phyloP scores from a whole-genome alignment of 2,329 filamentous ascomycete genomes.

The Chalaropsis thielavioides region DNA sequence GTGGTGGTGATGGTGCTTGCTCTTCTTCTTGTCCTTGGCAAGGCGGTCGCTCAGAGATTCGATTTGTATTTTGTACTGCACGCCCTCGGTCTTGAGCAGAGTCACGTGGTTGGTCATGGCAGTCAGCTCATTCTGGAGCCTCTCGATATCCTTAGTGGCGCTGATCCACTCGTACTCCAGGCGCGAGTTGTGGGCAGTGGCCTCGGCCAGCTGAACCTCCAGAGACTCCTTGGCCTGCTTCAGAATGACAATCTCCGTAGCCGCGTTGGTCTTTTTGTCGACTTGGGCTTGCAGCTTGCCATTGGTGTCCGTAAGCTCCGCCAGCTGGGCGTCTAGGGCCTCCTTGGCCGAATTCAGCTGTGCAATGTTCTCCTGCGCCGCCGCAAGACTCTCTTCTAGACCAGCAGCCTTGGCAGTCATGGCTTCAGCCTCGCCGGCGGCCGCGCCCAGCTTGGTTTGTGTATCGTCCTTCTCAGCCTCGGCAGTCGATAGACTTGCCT shows the following conservation, averaged over 20 bases:
- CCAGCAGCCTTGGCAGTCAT: slow-evolving; percentile 8
- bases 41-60: slow-evolving; percentile 13
- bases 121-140: slow-evolving; percentile 8
- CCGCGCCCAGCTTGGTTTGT: slow-evolving; percentile 3
- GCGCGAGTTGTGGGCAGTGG: neutral
- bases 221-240: slow-evolving; percentile 13
- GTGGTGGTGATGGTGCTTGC: slow-evolving; percentile 5
- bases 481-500: slow-evolving; percentile 2
- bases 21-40: slow-evolving; percentile 10
- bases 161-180: slow-evolving; percentile 12
- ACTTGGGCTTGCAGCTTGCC: slow-evolving; percentile 3
- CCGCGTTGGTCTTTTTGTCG: slow-evolving; percentile 10
- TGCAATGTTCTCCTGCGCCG: slow-evolving; percentile 9
- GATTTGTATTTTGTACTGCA: slow-evolving; percentile 16
- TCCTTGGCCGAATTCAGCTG: slow-evolving; percentile 10
- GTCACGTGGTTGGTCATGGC: slow-evolving; percentile 11
- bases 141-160: slow-evolving; percentile 7
- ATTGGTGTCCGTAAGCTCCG: neutral
- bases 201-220: slow-evolving; percentile 5
- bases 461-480: slow-evolving; percentile 9
- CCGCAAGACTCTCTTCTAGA: slow-evolving; percentile 6
- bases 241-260: slow-evolving; percentile 9
- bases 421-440: slow-evolving; percentile 5
- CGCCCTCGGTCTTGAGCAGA: slow-evolving; percentile 10
- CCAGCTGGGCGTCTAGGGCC: neutral